A percentile compares a stretch with the other conserved stretches of the same genome.
These are phyloP conservation scores for Gliomastix tumulicola DNA, from an alignment of 2,329 filamentous ascomycete genomes.

Conservation along the genomic window DNA sequence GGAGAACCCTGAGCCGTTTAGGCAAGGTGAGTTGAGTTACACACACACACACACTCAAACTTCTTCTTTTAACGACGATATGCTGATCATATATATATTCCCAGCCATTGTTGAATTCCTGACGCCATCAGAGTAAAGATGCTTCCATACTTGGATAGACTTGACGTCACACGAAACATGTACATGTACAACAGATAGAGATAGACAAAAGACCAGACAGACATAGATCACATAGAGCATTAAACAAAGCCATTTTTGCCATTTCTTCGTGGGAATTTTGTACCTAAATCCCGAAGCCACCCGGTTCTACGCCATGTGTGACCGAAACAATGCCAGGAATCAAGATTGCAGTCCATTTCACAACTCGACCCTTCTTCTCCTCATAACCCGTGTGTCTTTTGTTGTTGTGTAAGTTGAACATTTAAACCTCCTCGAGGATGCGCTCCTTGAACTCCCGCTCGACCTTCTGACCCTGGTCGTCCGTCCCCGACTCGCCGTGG, in stretches of 20 bases:
- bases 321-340: conserved; percentile 32
- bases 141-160: too few relatives aligned
- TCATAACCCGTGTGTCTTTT: conserved; percentile 8
- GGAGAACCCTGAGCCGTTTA: conserved; percentile 77
- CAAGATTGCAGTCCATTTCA: conserved; percentile 18
- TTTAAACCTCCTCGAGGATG: conserved; percentile 90
- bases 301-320: conserved; percentile 36
- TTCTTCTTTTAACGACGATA: too few relatives aligned
- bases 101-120: conserved; percentile 60
- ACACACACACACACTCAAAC: too few relatives aligned
- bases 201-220: not conserved
- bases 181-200: not conserved
- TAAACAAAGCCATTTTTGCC: conserved; percentile 22
- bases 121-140: conserved; percentile 38
- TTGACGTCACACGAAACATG: not conserved
- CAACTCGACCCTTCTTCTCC: too few relatives aligned
- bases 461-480: conserved; percentile 97
- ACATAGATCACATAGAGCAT: too few relatives aligned
- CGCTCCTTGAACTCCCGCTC: conserved; percentile 99
- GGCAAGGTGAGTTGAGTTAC: conserved; percentile 64
- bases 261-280: conserved; percentile 29
- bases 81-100: too few relatives aligned
- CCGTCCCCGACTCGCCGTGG: conserved; percentile 93
- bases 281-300: conserved; percentile 30
- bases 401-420: too few relatives aligned